phyloP scores from a whole-genome alignment of 495 filamentous ascomycete genomes.

The Hypoxylon trugodes region DNA sequence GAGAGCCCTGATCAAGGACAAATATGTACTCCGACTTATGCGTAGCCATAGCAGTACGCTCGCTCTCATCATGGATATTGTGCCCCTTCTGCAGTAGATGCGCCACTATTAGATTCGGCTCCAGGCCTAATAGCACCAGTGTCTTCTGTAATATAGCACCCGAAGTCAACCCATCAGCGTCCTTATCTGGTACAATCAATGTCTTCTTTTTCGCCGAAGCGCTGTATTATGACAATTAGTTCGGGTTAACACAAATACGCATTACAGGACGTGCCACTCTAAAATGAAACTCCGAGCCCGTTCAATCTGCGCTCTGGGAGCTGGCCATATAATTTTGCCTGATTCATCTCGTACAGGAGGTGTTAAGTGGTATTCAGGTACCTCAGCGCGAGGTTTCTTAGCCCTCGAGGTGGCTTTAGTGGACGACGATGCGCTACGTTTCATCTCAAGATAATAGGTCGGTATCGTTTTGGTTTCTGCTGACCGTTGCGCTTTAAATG shows the following conservation, averaged over 20 bases:
- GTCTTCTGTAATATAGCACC: constrained; percentile 66
- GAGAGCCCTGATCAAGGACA: constrained; percentile 67
- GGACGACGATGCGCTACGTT: constrained; percentile 37
- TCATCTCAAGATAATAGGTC: constrained; percentile 25
- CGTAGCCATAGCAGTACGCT: constrained; percentile 55
- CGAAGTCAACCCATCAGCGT: constrained; percentile 67
- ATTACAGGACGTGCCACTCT: constrained; percentile 57
- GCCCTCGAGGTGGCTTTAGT: constrained; percentile 27
- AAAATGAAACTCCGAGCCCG: constrained; percentile 54
- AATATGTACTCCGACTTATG: constrained; percentile 62
- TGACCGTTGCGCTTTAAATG: background rate
- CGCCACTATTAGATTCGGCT: constrained; percentile 53
- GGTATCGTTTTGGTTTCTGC: background rate
- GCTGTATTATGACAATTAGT: constrained; percentile 18
- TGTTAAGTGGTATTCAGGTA: constrained; percentile 52
- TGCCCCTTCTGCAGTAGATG: constrained; percentile 62
- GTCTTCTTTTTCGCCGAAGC: constrained; percentile 41
- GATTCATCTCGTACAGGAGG: constrained; percentile 46
- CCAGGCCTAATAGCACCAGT: constrained; percentile 59
- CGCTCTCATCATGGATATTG: constrained; percentile 57
- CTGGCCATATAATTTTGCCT: constrained; percentile 63
- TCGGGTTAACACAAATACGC: background rate
- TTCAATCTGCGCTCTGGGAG: constrained; percentile 56
- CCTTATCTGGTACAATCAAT: constrained; percentile 68
- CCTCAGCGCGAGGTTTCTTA: constrained; percentile 36